Base-by-base conservation (phyloP, 2,329 filamentous ascomycete species). In the Anisogramma anomala region DNA sequence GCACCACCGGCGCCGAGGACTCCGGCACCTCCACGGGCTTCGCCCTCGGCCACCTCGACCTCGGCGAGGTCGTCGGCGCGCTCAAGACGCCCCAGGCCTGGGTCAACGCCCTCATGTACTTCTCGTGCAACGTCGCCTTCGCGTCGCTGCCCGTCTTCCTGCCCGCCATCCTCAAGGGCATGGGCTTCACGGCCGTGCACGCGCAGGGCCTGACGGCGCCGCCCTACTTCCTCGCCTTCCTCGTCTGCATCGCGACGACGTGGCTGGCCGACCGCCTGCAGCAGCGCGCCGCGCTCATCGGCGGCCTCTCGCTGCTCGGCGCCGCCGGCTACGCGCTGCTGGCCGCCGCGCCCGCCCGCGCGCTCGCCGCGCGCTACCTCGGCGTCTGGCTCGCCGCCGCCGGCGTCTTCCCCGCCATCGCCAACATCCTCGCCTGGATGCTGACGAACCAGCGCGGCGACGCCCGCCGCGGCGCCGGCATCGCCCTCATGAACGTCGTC, bases 201-300 rank as follows among this genome's bases (percentile, higher is more conserved):
- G 77, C 82, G 0, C 82, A 87, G 58, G 82, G 81, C 1, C 68
- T 87, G 10, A 79, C 79, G 1, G 79, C 80, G 0, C 81, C 81
- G 1, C 79, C 81, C 0, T 84, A 81, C 56, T 74, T 85, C 50
- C 58, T 82, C 13, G 70, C 79, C 1, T 84, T 81, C 54, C 50
- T 82, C 10, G 59, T 77, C 17, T 80, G 76, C 33, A 68, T 85
- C 45, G 51, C 53, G 8, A 73, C 72, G 1, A 77, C 77, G 4
- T 81, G 67, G 55, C 55, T 83, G 26, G 78, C 79, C n/a, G 81
- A 85, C 60, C 67, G 67, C 11, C 67, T 70, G 1, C 71, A 73
- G 47, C 79, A 82, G 54, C 76, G 81, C 31, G 79, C 78, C 2
- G 53, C 74, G 33, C 69, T 74, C 49, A 71, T 84, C 47, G 61